A percentile compares a stretch with the other conserved stretches of the same genome.
phyloP scores from a whole-genome alignment of 2,329 filamentous ascomycete genomes.

The Zalaria sp. region DNA sequence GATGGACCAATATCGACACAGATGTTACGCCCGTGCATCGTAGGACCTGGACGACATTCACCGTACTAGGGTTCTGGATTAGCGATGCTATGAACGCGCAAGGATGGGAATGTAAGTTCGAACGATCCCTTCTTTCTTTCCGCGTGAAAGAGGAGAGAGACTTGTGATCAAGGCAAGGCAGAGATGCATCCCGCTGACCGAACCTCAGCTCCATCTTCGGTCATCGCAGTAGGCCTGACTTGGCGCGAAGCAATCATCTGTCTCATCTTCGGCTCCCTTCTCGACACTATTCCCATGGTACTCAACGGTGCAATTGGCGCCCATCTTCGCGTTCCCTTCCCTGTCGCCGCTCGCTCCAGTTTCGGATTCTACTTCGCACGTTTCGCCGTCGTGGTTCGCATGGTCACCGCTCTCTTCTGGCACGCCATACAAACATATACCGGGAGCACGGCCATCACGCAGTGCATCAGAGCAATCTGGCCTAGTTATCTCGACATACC shows the following conservation, averaged over 20 bases:
- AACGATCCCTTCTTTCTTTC: too few species aligned
- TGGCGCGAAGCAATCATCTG: slow-evolving; percentile 35
- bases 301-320: slow-evolving; percentile 39
- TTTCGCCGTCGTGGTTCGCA: slow-evolving; percentile 37
- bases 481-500: slow-evolving; percentile 39
- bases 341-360: slow-evolving; percentile 39
- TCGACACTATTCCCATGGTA: slow-evolving; percentile 43
- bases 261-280: slow-evolving; percentile 34
- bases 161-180: too few species aligned
- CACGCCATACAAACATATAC: slow-evolving; percentile 53
- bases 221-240: slow-evolving; percentile 36
- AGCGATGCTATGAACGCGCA: slow-evolving; percentile 11
- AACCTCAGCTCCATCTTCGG: slow-evolving; percentile 23
- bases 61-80: slow-evolving; percentile 21
- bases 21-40: slow-evolving; percentile 16
- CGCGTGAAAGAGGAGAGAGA: too few species aligned
- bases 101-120: slow-evolving; percentile 7
- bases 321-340: slow-evolving; percentile 39
- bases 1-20: slow-evolving; percentile 23
- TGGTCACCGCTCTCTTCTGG: slow-evolving; percentile 46
- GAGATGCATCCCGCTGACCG: too few species aligned
- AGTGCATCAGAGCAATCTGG: slow-evolving; percentile 36
- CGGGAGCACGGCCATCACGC: slow-evolving; percentile 38
- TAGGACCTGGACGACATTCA: slow-evolving; percentile 20
- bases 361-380: slow-evolving; percentile 46